Conservation (phyloP, 2,329 filamentous ascomycete species). For the Cryphonectria radicalis region DNA sequence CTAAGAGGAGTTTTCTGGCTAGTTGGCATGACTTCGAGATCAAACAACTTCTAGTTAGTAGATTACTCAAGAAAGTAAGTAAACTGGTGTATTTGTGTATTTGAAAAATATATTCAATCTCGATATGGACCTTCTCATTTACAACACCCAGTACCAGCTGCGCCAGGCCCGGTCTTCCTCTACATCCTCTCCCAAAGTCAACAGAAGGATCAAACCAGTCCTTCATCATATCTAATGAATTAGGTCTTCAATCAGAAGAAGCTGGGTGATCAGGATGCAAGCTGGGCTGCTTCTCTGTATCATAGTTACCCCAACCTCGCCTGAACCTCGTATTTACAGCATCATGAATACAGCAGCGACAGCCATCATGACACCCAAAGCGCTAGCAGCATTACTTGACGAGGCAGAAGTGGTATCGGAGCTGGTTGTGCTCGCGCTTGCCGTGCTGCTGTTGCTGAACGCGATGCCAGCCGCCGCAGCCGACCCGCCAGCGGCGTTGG, state of each 20-base stretch:
- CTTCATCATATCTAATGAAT: not conserved
- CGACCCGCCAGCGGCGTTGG: slow-evolving; percentile 30
- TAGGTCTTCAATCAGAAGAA: not conserved
- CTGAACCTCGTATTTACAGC: slow-evolving; percentile 7
- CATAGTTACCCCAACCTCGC: not conserved
- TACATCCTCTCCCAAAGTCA: not conserved
- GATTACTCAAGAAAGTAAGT: too few species aligned
- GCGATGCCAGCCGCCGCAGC: slow-evolving; percentile 21
- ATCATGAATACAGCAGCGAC: slow-evolving; percentile 21
- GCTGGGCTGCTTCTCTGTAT: not conserved
- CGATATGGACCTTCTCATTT: not conserved
- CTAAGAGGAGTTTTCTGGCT: not conserved
- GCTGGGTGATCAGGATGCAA: not conserved
- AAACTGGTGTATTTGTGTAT: not conserved
- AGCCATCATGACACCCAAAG: slow-evolving; percentile 17
- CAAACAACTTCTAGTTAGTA: not conserved
- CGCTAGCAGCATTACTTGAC: slow-evolving; percentile 12
- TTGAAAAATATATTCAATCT: not conserved
- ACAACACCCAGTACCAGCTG: not conserved
- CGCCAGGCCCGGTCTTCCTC: not conserved
- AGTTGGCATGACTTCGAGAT: not conserved
- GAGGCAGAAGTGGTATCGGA: slow-evolving; percentile 9
- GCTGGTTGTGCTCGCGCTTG: slow-evolving; percentile 8
- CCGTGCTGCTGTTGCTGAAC: slow-evolving; percentile 14
- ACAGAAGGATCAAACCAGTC: not conserved